A percentile compares a stretch with the other conserved stretches of the same genome.
These are phyloP conservation scores for Macrotyloma uniflorum DNA, from an alignment of 306 rosid genomes.

Conservation along the genomic window DNA sequence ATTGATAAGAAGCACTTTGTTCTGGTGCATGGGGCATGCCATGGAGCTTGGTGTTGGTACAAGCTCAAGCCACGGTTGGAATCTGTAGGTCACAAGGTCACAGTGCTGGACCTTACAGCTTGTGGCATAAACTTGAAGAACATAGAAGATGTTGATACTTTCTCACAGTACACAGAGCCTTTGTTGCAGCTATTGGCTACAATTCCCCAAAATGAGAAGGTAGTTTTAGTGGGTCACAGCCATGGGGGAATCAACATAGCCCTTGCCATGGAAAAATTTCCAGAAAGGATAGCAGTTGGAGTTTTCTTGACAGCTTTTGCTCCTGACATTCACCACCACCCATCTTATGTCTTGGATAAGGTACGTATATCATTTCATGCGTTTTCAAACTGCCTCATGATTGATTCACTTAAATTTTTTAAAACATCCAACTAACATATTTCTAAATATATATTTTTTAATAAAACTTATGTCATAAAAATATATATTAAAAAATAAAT, in stretches of 20 bases:
- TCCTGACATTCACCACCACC: constrained; percentile 55
- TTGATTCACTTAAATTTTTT: too few species aligned
- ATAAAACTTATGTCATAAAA: too few species aligned
- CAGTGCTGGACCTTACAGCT: constrained; percentile 57
- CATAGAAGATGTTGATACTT: constrained; percentile 48
- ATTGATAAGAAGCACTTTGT: constrained; percentile 48
- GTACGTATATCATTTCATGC: constrained; percentile 43
- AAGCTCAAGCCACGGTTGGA: constrained; percentile 65
- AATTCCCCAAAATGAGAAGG: constrained; percentile 52
- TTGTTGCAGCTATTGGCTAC: constrained; percentile 51
- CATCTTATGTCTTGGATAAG: constrained; percentile 58
- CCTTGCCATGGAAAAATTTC: constrained; percentile 67
- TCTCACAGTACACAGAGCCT: constrained; percentile 56
- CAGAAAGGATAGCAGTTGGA: constrained; percentile 49
- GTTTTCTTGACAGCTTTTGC: constrained; percentile 66
- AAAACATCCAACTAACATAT: too few species aligned
- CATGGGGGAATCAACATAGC: constrained; percentile 69
- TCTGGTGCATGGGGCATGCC: constrained; percentile 75
- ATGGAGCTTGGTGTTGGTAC: constrained; percentile 86
- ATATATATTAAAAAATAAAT: too few species aligned
- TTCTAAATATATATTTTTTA: too few species aligned
- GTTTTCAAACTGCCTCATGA: too few species aligned
- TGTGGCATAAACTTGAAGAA: constrained; percentile 55
- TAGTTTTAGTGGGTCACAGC: constrained; percentile 74
- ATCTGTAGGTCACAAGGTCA: constrained; percentile 60